Conservation (phyloP, 768 basidiomycete species). For the Hygrophorus russula region DNA sequence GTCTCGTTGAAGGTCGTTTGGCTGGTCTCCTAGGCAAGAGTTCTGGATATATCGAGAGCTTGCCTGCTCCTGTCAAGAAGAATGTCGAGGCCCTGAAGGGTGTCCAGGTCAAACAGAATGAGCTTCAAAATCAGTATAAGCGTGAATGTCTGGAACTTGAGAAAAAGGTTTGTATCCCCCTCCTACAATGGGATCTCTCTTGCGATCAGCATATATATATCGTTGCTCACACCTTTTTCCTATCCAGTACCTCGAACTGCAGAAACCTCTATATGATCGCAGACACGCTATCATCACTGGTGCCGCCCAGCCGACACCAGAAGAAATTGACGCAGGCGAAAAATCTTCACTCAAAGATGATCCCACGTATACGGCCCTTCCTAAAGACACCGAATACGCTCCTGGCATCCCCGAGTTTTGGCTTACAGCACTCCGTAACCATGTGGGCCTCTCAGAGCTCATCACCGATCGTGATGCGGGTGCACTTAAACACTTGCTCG, state of each 20-base stretch:
- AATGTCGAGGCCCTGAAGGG: slow-evolving; percentile 90
- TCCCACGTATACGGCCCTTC: slow-evolving; percentile 51
- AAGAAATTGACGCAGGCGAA: slow-evolving; percentile 79
- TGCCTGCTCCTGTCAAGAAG: slow-evolving; percentile 72
- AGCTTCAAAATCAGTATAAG: slow-evolving; percentile 90
- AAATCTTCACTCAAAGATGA: slow-evolving; percentile 66
- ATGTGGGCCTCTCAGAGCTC: slow-evolving; percentile 72
- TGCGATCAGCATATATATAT: slow-evolving; percentile 1
- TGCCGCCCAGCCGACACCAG: slow-evolving; percentile 53
- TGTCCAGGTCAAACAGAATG: slow-evolving; percentile 83
- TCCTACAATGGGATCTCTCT: slow-evolving; percentile 3
- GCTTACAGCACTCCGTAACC: slow-evolving; percentile 93
- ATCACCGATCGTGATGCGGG: slow-evolving; percentile 89
- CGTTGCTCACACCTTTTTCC: slow-evolving; percentile 6
- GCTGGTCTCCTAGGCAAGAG: slow-evolving; percentile 79
- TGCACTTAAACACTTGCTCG: slow-evolving; percentile 74
- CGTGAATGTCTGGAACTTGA: slow-evolving; percentile 91
- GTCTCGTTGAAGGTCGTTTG: slow-evolving; percentile 83
- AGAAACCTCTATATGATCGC: slow-evolving; percentile 79
- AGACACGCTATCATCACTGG: slow-evolving; percentile 79
- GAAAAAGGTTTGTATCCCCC: slow-evolving; percentile 56
- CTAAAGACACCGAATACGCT: slow-evolving; percentile 32
- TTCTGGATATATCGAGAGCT: slow-evolving; percentile 88
- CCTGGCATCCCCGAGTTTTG: slow-evolving; percentile 89
- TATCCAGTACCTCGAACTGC: slow-evolving; percentile 59